These are phyloP conservation scores for Nakazawaea holstii DNA, from an alignment of 805 yeast genomes.

Conservation along the genomic window DNA sequence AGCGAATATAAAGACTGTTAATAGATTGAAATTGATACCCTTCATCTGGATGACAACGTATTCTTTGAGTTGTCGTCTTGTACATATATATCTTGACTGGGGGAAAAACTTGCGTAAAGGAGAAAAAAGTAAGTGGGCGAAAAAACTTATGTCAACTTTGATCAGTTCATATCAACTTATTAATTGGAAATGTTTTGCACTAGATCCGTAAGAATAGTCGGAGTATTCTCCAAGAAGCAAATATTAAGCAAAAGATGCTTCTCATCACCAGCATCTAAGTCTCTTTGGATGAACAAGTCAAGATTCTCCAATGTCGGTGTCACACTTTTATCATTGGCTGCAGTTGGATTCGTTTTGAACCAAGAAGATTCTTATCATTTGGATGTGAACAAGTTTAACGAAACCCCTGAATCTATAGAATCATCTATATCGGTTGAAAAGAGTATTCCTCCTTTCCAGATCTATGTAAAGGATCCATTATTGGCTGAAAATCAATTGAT, in stretches of 20 bases:
- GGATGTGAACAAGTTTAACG: slow-evolving; percentile 11
- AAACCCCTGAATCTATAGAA: slow-evolving; percentile 12
- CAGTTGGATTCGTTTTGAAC: not conserved
- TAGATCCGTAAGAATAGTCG: not conserved
- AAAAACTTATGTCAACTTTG: too few relatives aligned
- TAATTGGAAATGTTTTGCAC: not conserved
- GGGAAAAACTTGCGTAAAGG: too few relatives aligned
- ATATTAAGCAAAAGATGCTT: not conserved
- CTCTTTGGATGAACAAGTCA: not conserved
- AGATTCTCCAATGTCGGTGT: not conserved
- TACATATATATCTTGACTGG: too few relatives aligned
- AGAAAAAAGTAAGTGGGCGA: too few relatives aligned
- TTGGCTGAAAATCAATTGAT: slow-evolving; percentile 43
- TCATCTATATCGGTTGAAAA: slow-evolving; percentile 18
- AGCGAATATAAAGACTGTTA: too few relatives aligned
- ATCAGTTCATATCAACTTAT: too few relatives aligned
- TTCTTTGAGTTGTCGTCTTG: too few relatives aligned
- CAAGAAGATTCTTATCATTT: not conserved
- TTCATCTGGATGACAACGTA: too few relatives aligned
- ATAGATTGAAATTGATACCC: too few relatives aligned
- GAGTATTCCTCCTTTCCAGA: slow-evolving; percentile 24
- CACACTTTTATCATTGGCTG: not conserved
- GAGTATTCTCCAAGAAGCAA: not conserved
- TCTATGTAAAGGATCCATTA: slow-evolving; percentile 14
- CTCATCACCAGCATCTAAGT: not conserved